These are phyloP conservation scores for Beauveria brongniartii DNA, from an alignment of 2,329 filamentous ascomycete genomes.

Conservation along the genomic window DNA sequence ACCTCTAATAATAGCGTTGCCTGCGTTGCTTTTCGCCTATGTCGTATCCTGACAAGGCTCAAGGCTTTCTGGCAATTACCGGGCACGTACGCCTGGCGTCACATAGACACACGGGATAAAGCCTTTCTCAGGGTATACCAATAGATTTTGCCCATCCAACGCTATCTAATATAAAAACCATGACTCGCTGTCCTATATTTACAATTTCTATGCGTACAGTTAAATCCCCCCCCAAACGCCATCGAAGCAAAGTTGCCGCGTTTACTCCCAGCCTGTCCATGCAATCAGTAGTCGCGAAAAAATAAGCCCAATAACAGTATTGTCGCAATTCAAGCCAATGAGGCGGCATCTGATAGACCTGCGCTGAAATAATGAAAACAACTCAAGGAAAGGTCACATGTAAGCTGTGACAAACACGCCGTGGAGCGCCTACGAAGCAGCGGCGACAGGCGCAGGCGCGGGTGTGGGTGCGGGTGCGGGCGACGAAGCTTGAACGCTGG, in stretches of 20 bases:
- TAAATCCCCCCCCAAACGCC: background rate
- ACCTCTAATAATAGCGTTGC: background rate
- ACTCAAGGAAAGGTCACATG: background rate
- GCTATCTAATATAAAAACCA: slow-evolving; percentile 1
- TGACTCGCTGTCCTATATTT: slow-evolving; percentile 4
- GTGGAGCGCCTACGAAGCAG: slow-evolving; percentile 28
- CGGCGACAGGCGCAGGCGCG: slow-evolving; percentile 30
- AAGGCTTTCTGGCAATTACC: background rate
- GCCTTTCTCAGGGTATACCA: background rate
- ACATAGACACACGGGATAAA: background rate
- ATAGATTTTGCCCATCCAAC: slow-evolving; percentile 5
- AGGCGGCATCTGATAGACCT: background rate
- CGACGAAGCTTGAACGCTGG: slow-evolving; percentile 44
- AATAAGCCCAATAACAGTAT: background rate
- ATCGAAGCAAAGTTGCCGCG: background rate
- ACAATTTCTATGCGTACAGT: slow-evolving; percentile 2
- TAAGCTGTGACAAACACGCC: background rate
- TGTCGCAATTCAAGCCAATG: background rate
- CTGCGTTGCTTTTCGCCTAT: no score
- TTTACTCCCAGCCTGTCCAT: background rate
- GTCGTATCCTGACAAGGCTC: background rate
- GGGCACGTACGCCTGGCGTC: no score
- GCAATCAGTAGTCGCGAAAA: background rate
- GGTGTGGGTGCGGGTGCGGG: slow-evolving; percentile 34
- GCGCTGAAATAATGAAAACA: background rate